Conservation (phyloP, 306 rosid species). For the Gastrolobium bilobum region DNA sequence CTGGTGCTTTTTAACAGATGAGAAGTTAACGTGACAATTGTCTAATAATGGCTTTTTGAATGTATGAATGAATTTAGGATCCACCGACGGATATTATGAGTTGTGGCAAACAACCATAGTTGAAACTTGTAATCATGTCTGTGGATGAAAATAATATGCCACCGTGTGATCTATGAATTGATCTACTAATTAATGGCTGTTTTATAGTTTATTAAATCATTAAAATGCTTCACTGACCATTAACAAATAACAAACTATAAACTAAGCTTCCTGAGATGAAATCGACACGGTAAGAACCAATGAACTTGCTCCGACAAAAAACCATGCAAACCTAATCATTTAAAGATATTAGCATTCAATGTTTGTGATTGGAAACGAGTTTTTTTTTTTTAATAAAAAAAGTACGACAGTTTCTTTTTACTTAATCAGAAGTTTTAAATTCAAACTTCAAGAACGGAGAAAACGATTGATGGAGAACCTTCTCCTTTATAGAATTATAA, state of each 20-base stretch:
- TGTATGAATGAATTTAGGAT: neutral
- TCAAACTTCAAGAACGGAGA: too few species aligned
- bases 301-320: conserved; percentile 30
- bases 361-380: neutral
- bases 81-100: neutral
- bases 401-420: too few species aligned
- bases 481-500: too few species aligned
- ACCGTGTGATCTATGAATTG: neutral
- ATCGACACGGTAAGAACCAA: neutral
- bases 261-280: neutral
- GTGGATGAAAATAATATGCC: neutral
- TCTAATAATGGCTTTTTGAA: neutral
- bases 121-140: neutral
- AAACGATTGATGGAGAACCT: too few species aligned
- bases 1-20: neutral
- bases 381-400: too few species aligned
- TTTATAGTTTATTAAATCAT: neutral
- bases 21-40: neutral
- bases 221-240: conserved; percentile 10
- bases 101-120: neutral
- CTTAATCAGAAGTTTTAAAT: too few species aligned
- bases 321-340: conserved; percentile 16
- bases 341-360: neutral
- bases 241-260: neutral
- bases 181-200: neutral